Base-by-base conservation (phyloP, 306 rosid genomes). In the Senna siamea region DNA sequence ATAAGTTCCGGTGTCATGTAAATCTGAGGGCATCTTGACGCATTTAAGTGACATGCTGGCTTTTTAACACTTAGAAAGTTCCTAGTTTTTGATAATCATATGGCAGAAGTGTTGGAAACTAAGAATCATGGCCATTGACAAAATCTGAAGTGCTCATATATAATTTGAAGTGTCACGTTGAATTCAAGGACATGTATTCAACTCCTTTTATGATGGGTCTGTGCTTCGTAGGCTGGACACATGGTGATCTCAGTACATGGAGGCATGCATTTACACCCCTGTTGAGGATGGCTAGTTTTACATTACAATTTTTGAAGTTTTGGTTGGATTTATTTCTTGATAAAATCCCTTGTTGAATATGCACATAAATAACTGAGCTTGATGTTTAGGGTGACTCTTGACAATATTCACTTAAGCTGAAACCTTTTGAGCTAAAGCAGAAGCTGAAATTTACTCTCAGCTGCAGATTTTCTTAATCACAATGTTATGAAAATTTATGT, bases 71-170 rank as follows among this genome's bases (percentile, higher is more conserved):
- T 46, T 46, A 7, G 4, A 4, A 28, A 28, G 41, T n/a, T 14
- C 58, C 57, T 67, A 26, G 9, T 47, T 67, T 66, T 44, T 66
- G 0, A 28, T 66, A 15, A 10, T 66, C 17, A 28, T 13, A 4
- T 66, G 58, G 28, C 10, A 37, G 41, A 13, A 62, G 32, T 62
- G 30, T 59, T 59, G 66, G 66, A 4, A 60, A 60, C 30, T 26
- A 26, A 3, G 30, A 26, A 26, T 1, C 30, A 26, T 26, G 30
- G 30, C 30, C 30, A 1, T 26, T 26, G 30, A 26, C 3, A 26
- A 26, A 26, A 26, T 1, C 30, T 26, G 30, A 26, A 26, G 30
- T 26, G 30, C 30, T 26, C 30, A 26, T 26, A 26, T 26, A 26
- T 26, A 1, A 1, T 26, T 26, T 26, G 3, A 26, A 26, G 30